Base-by-base conservation (phyloP, 306 rosid genomes). In the Acacia confusa region DNA sequence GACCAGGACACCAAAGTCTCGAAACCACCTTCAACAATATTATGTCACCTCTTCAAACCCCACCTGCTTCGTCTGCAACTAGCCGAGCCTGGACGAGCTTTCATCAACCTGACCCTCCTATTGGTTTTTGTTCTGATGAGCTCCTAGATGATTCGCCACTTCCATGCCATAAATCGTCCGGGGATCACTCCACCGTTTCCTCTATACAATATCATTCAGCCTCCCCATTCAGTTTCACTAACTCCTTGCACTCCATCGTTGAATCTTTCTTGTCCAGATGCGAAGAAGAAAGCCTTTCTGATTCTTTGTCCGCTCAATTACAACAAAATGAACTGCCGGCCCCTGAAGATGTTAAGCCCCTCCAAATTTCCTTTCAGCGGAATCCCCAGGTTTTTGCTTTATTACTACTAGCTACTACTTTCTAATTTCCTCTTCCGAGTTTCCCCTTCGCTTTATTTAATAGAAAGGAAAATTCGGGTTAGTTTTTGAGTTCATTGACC, bases 241-340 rank as follows among this genome's bases (percentile, higher is more conserved):
- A 43, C 77, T 74, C 87, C 20, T 81, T 83, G 76, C 75, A 79
- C 47, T 76, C 84, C 2, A 67, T 78, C 70, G 82, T 75, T 64
- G 82, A 81, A 41, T 81, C 87, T 70, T 81, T 81, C 71, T 71
- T 84, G 84, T 81, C 84, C 28, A 68, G 44, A 27, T 61, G 43
- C 72, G 44, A n/a, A n/a, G 85, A 81, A 19, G 85, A 81, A 14
- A 77, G 81, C 15, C 45, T 67, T 70, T 75, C 78, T 17, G 87
- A 81, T 41, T 41, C 84, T 22, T 52, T 67, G 5, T 69, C 48
- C 57, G 69, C 74, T 3, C 40, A 68, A 64, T 73, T 82, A 2
- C 81, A 82, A 36, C 66, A 45, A 28, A 76, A 78, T 68, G 58
- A 77, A 7, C 53, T 77, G 30, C 32, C 69, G 44, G 82, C 52